Evolutionary conservation across 1,284 basidiomycete genomes (phyloP).

Genomic region (Fomitopsis palustris): DNA sequence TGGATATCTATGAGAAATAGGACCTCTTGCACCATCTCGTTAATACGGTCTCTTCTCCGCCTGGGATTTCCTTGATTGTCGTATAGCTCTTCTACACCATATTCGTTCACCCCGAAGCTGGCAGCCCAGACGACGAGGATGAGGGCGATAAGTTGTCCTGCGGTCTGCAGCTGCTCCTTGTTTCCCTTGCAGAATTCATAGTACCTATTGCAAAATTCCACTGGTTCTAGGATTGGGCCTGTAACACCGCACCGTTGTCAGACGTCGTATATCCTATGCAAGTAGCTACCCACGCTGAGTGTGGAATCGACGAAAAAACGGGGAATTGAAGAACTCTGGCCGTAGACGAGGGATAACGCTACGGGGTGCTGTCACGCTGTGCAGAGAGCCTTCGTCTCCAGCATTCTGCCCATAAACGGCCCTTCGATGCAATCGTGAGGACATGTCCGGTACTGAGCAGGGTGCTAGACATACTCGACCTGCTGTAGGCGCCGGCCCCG

Average conservation of each 20-base stretch:
- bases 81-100: conserved; percentile 47
- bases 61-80: conserved; percentile 33
- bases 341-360: conserved; percentile 68
- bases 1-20: conserved; percentile 76
- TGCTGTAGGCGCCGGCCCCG: conserved; percentile 83
- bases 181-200: conserved; percentile 56
- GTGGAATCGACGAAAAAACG: conserved; percentile 79
- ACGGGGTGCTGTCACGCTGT: conserved; percentile 27
- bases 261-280: conserved; percentile 2
- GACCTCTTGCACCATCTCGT: conserved; percentile 67
- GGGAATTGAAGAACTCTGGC: conserved; percentile 75
- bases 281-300: conserved; percentile 62
- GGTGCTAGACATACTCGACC: conserved; percentile 46
- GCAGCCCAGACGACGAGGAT: conserved; percentile 81
- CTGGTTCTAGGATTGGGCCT: conserved; percentile 73
- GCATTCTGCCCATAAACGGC: conserved; percentile 39
- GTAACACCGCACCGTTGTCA: conserved; percentile 22
- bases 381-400: conserved; percentile 43
- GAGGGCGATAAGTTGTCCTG: conserved; percentile 65
- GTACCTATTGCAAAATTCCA: conserved; percentile 73
- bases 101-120: conserved; percentile 81
- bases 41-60: conserved; percentile 38
- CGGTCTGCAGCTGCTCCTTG: conserved; percentile 47
- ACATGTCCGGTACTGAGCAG: background rate
- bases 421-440: conserved; percentile 20